Percentiles rank a stretch among this genome's conserved stretches.
These are phyloP conservation scores for Diaporthe caulivora DNA, from an alignment of 2,329 filamentous ascomycete species.

Conservation along the genomic window DNA sequence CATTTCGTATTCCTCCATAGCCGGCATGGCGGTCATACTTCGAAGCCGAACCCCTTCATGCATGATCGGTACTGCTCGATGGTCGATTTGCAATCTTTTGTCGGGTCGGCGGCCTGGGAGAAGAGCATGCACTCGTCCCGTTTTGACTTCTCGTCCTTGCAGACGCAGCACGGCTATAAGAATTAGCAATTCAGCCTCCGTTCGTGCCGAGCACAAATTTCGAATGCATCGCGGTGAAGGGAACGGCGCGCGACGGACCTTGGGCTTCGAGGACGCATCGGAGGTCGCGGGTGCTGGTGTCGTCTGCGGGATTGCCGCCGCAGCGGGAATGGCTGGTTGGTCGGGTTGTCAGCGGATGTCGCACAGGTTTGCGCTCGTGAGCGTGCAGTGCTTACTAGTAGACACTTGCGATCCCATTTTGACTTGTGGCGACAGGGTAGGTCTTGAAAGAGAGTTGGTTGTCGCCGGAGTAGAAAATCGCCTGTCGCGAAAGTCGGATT, in stretches of 20 bases:
- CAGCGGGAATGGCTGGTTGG: conserved; percentile 34
- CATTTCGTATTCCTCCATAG: conserved; percentile 12
- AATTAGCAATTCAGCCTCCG: background rate
- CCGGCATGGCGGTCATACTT: conserved; percentile 60
- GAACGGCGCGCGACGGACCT: conserved; percentile 16
- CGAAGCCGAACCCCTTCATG: conserved; percentile 95
- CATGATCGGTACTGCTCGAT: conserved; percentile 90
- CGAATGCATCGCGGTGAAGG: background rate
- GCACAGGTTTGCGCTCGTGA: background rate
- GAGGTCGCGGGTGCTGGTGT: background rate
- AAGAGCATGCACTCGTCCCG: conserved; percentile 99
- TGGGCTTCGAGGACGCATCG: conserved; percentile 36
- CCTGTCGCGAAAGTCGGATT: conserved; percentile 11
- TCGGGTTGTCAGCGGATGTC: background rate
- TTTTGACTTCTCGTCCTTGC: conserved; percentile 91
- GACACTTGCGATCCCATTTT: conserved; percentile 36
- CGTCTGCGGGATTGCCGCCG: conserved; percentile 14
- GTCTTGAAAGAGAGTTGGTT: conserved; percentile 5
- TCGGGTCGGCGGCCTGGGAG: conserved; percentile 84
- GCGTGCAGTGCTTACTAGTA: conserved; percentile 21
- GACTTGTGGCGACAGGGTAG: background rate
- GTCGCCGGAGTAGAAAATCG: conserved; percentile 10
- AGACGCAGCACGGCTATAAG: conserved; percentile 94
- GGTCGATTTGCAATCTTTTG: conserved; percentile 83
- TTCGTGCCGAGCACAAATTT: background rate